Percentiles rank a stretch among this genome's conserved stretches.
Evolutionary conservation across 176 grass and related monocot species (phyloP).

Genomic region (Aechmea fasciata): DNA sequence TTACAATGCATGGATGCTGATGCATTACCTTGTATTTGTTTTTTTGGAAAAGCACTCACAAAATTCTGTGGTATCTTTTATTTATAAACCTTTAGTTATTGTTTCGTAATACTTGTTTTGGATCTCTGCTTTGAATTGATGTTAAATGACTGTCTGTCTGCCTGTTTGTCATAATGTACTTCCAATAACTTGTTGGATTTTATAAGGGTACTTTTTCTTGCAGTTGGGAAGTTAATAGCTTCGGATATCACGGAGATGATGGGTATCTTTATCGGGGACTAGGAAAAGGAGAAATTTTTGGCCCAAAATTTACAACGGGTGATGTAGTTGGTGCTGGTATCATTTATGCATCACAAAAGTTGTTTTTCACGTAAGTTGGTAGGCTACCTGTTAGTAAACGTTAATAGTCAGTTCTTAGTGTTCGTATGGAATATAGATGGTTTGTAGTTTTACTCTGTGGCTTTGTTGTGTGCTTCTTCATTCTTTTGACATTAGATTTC

Average conservation of each 20-base stretch:
- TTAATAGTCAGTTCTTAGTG: neutral
- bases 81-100: too few species aligned
- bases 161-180: neutral
- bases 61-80: too few species aligned
- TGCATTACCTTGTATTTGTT: too few species aligned
- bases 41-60: too few species aligned
- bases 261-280: conserved; percentile 58
- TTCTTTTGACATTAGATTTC: neutral
- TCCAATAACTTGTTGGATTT: neutral
- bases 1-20: too few species aligned
- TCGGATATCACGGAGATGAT: conserved; percentile 91
- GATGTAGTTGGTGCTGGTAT: conserved; percentile 83
- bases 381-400: neutral
- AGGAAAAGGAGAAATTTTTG: conserved; percentile 59
- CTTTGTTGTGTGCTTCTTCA: neutral
- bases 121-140: too few species aligned
- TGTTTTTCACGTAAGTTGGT: conserved; percentile 89
- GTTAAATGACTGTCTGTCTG: neutral
- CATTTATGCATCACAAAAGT: conserved; percentile 69
- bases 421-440: neutral
- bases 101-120: too few species aligned
- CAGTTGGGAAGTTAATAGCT: conserved; percentile 88
- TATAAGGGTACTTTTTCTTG: conserved; percentile 13
- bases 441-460: neutral
- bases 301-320: conserved; percentile 80